A percentile compares a stretch with the other conserved stretches of the same genome.
These are phyloP conservation scores for Glycine tomentella DNA, from an alignment of 306 rosid genomes.

Conservation along the genomic window DNA sequence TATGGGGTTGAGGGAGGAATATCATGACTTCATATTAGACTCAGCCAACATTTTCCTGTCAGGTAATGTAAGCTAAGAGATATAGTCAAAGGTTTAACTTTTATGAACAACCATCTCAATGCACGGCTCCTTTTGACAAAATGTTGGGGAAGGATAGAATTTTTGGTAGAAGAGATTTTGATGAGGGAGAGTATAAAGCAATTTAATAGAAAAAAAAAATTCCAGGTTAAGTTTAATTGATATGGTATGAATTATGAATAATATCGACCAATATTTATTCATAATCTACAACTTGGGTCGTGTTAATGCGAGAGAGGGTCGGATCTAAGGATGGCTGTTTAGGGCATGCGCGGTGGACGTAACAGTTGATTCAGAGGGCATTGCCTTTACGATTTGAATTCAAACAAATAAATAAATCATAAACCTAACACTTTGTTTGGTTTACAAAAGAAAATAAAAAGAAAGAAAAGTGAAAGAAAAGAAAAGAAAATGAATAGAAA, in stretches of 20 bases:
- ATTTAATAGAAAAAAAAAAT: not conserved
- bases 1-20: no score
- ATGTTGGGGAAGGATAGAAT: not conserved
- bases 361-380: not conserved
- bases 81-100: conserved; percentile 13
- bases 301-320: no score
- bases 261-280: not conserved
- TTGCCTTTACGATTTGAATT: not conserved
- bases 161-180: not conserved
- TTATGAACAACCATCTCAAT: not conserved
- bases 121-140: conserved; percentile 9
- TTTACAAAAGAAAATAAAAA: no score
- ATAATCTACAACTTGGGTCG: not conserved
- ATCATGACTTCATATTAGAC: no score
- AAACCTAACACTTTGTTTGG: no score
- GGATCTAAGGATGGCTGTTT: no score
- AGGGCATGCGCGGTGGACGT: no score
- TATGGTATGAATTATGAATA: not conserved
- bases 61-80: not conserved
- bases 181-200: not conserved
- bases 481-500: no score
- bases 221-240: not conserved
- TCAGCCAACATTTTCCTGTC: not conserved
- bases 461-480: no score
- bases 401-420: not conserved